Evolutionary conservation across 2,329 filamentous ascomycete species (phyloP), one percentile per base, ranked within the genome.

Genomic region (Phaeomoniella chlamydospora): DNA sequence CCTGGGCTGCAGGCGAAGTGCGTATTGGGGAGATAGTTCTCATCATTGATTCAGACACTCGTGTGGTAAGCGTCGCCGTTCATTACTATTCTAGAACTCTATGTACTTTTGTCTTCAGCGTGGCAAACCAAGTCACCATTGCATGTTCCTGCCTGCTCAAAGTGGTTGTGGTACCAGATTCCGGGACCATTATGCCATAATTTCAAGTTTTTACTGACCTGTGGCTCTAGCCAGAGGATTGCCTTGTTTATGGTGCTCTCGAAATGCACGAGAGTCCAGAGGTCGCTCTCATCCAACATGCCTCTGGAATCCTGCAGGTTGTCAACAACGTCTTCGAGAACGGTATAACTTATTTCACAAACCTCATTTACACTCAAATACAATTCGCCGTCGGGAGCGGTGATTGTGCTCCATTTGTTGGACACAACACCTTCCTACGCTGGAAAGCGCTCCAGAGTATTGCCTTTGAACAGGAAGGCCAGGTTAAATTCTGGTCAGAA

Each of bases 11-110:
- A 51, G 84, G 83, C 43, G 85, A 90, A 57, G 80, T 92, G 46
- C 81, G 84, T 37, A 66, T 92, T 15, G 84, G 84, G 38, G 83
- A 90, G 57, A 86, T 74, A 45, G 77, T 81, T 37, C 58, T 81
- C n/a, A 63, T 81, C 35, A 69, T 80, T 39, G 77, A 81, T 50
- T 78, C 71, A 2, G 77, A 81, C 46, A 81, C 77, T 11, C 68
- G 76, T 50, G 73, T 80, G 4, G n/a, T n/a, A n/a, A n/a, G n/a
- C 49, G 73, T 81, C 2, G 78, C 79, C 0, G 55, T 62, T 1
- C 77, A n/a, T n/a, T n/a, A n/a, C n/a, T n/a, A n/a, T n/a, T n/a
- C n/a, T n/a, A n/a, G n/a, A n/a, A n/a, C n/a, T n/a, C n/a, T n/a
- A n/a, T n/a, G n/a, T n/a, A n/a, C n/a, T n/a, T n/a, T n/a, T n/a